Evolutionary conservation across 2,329 filamentous ascomycete species (phyloP), one percentile per base, ranked within the genome.

Genomic region (Cladophialophora chaetospira): DNA sequence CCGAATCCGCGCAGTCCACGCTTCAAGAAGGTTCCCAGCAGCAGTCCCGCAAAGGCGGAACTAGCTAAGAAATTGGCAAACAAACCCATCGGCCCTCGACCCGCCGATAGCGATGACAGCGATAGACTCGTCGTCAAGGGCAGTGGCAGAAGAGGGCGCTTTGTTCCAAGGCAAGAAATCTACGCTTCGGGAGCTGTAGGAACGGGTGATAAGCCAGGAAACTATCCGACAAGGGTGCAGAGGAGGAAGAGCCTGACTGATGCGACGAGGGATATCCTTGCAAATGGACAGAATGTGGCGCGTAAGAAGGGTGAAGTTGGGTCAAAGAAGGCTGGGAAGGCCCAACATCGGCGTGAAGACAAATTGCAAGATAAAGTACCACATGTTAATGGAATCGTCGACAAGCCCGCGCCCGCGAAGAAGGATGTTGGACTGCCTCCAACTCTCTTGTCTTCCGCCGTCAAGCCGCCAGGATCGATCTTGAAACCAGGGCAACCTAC

Each of bases 91-190:
- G 64, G 63, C 11, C 45, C 56, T 35, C 42, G 60, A 23, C 63
- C 61, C 28, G 50, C 21, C 38, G 61, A 66, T 38, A 65, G 63
- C 58, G 64, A 66, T 49, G 64, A 66, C 40, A 66, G 64, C 53
- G 64, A 66, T 57, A 55, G 55, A 33, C 62, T 66, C 47, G 64
- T 66, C 44, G 63, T 61, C 42, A 65, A 58, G 31, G 51, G 57
- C 25, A 55, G 25, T 58, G 59, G 59, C 3, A 52, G 62, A 42
- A 57, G 61, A 43, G 53, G 59, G 21, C 53, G 58, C 26, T 47
- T 57, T 44, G 48, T 47, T 17, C 43, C 55, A 36, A 51, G 44
- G 36, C 59, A 64, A 31, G 63, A 66, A 21, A 61, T 66, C 19
- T 66, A 63, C 52, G 63, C 63, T n/a, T 64, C 63, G 17, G 64